Evolutionary conservation across 495 filamentous ascomycete genomes (phyloP), one percentile per base, ranked within the genome.

Genomic region (Annulohypoxylon bovei): DNA sequence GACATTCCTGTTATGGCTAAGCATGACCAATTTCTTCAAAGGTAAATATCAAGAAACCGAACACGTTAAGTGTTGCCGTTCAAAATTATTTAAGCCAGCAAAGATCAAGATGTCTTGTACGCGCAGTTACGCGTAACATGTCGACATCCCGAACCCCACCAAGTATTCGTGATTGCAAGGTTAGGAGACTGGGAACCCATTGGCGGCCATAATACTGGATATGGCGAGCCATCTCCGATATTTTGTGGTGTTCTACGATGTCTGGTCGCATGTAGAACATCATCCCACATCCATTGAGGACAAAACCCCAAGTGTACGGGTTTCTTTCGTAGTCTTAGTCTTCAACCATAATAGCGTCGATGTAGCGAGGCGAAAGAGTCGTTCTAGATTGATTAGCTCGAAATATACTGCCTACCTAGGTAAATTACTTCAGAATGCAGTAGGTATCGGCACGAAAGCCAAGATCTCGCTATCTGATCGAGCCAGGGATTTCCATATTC

Each of bases 151-250:
- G 8, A 52, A 50, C 32, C 44, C 20, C 37, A 11, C 12, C 25
- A 12, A 2, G 8, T 14, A 64, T 54, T 23, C 35, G 28, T 30
- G 11, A 40, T 30, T 55, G 50, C 27, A 42, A 8, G 39, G 40
- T 50, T 18, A 7, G 23, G 18, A 49, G 4, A 53, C 30, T 22
- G 20, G 33, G 42, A 20, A 20, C 30, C 61, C n/a, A 60, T 53
- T 62, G 40, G 56, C 30, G 16, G 39, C 11, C 18, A 44, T 56
- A 7, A 39, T 32, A 27, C 39, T 25, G 0, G 44, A 37, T 66
- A 60, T 57, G 18, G 62, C 40, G 57, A 53, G 57, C 62, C 52
- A 67, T 71, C 32, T 42, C 62, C 52, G 68, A 37, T 4, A 18
- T 30, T 18, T 22, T 3, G 52, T 35, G 22, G 9, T 9, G 2